Evolutionary conservation across 148 eudicot genomes (phyloP).

Genomic region (Agrostemma githago): DNA sequence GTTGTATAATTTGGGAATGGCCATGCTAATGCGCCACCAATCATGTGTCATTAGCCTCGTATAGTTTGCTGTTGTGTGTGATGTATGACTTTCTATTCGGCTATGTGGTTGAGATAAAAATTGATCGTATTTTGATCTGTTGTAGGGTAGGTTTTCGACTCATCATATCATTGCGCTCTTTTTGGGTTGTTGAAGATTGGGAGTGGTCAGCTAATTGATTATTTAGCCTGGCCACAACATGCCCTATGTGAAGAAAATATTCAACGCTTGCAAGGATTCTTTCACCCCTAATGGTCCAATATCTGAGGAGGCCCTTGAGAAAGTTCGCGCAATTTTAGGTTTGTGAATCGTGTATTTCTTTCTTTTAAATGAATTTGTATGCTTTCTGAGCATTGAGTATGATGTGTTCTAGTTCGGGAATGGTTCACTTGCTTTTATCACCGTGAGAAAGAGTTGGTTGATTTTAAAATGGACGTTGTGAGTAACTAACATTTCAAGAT

Average conservation of each 20-base stretch:
- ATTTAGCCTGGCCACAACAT: conserved; percentile 42
- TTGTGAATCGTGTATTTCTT: conserved; percentile 13
- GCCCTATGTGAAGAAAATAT: conserved; percentile 92
- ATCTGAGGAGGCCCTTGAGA: conserved; percentile 83
- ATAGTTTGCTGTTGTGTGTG: too few species aligned
- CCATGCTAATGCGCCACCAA: too few species aligned
- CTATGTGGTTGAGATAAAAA: conserved; percentile 13
- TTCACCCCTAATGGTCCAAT: conserved; percentile 73
- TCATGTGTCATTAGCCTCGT: too few species aligned
- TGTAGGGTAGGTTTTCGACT: conserved; percentile 15
- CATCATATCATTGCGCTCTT: background rate
- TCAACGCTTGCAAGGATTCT: conserved; percentile 90
- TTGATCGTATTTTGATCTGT: conserved; percentile 10
- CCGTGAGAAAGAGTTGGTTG: background rate
- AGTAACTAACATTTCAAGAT: background rate
- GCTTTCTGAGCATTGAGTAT: background rate
- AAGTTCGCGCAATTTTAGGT: conserved; percentile 84
- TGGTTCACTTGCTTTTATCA: background rate
- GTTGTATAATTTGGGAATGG: too few species aligned
- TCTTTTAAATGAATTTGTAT: background rate
- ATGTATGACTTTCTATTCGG: background rate
- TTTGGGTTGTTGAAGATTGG: conserved; percentile 15
- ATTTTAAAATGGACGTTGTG: background rate
- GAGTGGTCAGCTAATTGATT: conserved; percentile 25
- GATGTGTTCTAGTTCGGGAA: background rate